A percentile compares a stretch with the other conserved stretches of the same genome.
phyloP scores from a whole-genome alignment of 2,329 filamentous ascomycete genomes.

The Amauroascus verrucosus region DNA sequence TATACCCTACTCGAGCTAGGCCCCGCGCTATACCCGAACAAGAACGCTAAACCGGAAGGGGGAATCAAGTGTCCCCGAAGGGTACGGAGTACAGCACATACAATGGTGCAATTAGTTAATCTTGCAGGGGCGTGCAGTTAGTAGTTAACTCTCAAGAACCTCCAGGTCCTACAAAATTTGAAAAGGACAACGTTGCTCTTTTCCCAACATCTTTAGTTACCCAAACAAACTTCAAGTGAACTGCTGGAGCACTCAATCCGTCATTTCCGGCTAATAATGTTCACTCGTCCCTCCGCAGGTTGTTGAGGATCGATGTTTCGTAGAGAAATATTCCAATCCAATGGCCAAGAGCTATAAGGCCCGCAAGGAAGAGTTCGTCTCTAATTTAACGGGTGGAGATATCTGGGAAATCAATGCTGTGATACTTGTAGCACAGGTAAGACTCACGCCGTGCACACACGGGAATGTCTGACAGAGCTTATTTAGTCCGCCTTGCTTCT shows the following conservation, averaged over 20 bases:
- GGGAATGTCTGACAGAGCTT: slow-evolving; percentile 13
- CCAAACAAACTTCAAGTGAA: too few species aligned
- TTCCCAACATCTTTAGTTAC: too few species aligned
- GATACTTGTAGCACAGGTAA: slow-evolving; percentile 73
- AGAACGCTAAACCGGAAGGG: too few species aligned
- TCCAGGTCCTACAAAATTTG: background rate
- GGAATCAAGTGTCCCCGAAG: too few species aligned
- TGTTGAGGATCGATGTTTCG: background rate
- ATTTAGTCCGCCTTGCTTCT: slow-evolving; percentile 65
- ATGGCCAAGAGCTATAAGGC: slow-evolving; percentile 62
- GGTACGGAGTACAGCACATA: too few species aligned
- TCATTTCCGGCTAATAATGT: background rate
- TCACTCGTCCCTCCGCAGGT: background rate
- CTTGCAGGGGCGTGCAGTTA: background rate
- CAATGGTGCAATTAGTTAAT: too few species aligned
- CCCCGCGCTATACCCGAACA: too few species aligned
- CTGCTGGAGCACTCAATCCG: too few species aligned
- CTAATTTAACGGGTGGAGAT: slow-evolving; percentile 72
- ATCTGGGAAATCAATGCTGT: slow-evolving; percentile 81
- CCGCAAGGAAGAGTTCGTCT: slow-evolving; percentile 91
- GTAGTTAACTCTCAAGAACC: background rate
- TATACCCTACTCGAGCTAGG: too few species aligned
- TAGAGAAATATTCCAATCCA: background rate
- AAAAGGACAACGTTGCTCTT: slow-evolving; percentile 5
- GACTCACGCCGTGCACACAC: slow-evolving; percentile 22